Evolutionary conservation across 2,329 filamentous ascomycete species (phyloP).

Genomic region (Colletotrichum spaethianum): DNA sequence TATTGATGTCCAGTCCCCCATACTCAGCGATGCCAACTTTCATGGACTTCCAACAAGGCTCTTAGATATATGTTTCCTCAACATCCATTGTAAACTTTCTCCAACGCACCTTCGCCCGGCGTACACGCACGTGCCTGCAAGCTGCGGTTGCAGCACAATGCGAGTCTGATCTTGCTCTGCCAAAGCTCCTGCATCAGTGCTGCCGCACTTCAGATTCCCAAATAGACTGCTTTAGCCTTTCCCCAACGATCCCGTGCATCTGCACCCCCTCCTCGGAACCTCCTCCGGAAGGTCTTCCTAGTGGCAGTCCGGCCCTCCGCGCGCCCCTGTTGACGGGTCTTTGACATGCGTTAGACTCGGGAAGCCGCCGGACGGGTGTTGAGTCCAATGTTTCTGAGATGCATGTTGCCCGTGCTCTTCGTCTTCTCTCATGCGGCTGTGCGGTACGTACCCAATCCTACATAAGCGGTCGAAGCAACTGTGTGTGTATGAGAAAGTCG

Average conservation of each 20-base stretch:
- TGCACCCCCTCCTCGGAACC: neutral
- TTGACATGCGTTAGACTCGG: constrained; percentile 25
- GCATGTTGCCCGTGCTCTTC: constrained; percentile 16
- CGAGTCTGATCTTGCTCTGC: neutral
- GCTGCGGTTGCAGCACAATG: neutral
- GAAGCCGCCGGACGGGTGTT: neutral
- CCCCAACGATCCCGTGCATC: constrained; percentile 6
- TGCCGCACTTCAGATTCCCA: neutral
- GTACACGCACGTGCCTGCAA: neutral
- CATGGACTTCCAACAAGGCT: neutral
- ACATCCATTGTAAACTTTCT: neutral
- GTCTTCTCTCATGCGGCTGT: constrained; percentile 7
- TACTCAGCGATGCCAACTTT: neutral
- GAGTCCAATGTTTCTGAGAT: constrained; percentile 11
- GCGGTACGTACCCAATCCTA: neutral
- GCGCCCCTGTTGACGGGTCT: constrained; percentile 32
- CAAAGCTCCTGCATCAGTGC: neutral
- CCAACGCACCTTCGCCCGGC: neutral
- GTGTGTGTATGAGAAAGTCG: constrained; percentile 8
- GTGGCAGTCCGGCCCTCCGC: constrained; percentile 5
- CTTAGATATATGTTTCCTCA: neutral
- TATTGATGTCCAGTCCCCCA: too few relatives aligned
- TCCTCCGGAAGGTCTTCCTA: constrained; percentile 13
- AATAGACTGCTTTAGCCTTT: neutral
- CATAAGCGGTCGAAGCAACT: constrained; percentile 18